Conservation (phyloP, 2,329 filamentous ascomycete species). For the Stagonosporopsis cucurbitacearum region DNA sequence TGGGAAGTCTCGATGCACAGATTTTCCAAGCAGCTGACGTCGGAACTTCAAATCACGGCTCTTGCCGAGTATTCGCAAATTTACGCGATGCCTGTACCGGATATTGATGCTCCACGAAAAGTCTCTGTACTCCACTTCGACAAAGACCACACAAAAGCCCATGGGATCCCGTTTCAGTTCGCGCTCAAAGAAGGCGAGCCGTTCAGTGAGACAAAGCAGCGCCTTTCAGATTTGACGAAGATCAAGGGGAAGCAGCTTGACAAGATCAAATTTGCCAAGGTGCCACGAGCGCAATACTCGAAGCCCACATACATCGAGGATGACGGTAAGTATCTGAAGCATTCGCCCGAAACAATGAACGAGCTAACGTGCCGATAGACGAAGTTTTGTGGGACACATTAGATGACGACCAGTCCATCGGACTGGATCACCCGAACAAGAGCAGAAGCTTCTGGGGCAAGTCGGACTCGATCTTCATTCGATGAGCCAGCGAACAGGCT, state of each 20-base stretch:
- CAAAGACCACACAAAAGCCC: constrained; percentile 80
- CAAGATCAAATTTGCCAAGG: constrained; percentile 94
- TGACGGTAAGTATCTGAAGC: constrained; percentile 71
- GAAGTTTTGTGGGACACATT: constrained; percentile 56
- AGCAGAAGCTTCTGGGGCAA: constrained; percentile 64
- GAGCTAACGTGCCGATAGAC: constrained; percentile 42
- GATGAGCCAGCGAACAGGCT: constrained; percentile 36
- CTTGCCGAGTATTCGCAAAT: constrained; percentile 86
- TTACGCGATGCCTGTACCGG: constrained; percentile 80
- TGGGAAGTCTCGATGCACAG: constrained; percentile 85
- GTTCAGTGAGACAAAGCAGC: constrained; percentile 91
- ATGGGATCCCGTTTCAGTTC: constrained; percentile 92
- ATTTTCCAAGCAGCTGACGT: constrained; percentile 77
- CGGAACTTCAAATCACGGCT: constrained; percentile 75
- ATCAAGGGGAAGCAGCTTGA: constrained; percentile 98
- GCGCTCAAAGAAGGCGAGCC: constrained; percentile 82
- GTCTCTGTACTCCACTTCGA: constrained; percentile 93
- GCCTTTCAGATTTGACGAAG: constrained; percentile 89
- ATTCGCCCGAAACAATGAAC: too few relatives aligned
- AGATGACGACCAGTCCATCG: constrained; percentile 51
- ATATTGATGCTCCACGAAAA: constrained; percentile 69
- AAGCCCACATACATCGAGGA: constrained; percentile 78
- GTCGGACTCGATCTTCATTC: constrained; percentile 70
- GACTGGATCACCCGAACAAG: constrained; percentile 69
- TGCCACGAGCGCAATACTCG: constrained; percentile 70